phyloP scores from a whole-genome alignment of 2,329 filamentous ascomycete species.

The Clarireedia homoeocarpa region DNA sequence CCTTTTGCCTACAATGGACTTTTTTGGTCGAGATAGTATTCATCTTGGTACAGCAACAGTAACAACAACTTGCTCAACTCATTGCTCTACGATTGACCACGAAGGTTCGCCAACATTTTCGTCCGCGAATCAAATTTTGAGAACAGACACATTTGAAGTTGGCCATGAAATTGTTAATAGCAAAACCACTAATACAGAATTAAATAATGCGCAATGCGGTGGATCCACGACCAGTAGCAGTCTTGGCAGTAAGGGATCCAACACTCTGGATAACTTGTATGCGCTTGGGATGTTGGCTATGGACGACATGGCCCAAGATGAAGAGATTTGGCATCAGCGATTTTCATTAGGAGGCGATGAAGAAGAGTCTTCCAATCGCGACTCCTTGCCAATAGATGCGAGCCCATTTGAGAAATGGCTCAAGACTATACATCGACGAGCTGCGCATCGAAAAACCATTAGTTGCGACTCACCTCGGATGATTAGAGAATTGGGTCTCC shows the following conservation, averaged over 20 bases:
- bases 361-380: slow-evolving; percentile 11
- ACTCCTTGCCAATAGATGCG: slow-evolving; percentile 10
- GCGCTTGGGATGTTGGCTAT: slow-evolving; percentile 33
- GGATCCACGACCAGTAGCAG: slow-evolving; percentile 18
- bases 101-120: background rate
- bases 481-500: background rate
- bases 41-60: slow-evolving; percentile 15
- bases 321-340: slow-evolving; percentile 6
- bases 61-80: slow-evolving; percentile 26
- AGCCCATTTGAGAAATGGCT: slow-evolving; percentile 66
- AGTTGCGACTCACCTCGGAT: slow-evolving; percentile 14
- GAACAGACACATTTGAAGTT: background rate
- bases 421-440: slow-evolving; percentile 50
- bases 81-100: slow-evolving; percentile 33
- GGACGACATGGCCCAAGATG: slow-evolving; percentile 5
- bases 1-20: slow-evolving; percentile 20
- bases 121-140: background rate
- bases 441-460: slow-evolving; percentile 38
- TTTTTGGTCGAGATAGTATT: slow-evolving; percentile 9
- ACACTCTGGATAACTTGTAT: slow-evolving; percentile 36
- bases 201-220: slow-evolving; percentile 2
- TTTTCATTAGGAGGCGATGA: slow-evolving; percentile 24
- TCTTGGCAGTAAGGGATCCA: slow-evolving; percentile 30
- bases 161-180: background rate
- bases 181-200: background rate